Percentiles rank a stretch among this genome's conserved stretches.
phyloP scores from a whole-genome alignment of 305 asterid genomes.

The Fraxinus sp. region DNA sequence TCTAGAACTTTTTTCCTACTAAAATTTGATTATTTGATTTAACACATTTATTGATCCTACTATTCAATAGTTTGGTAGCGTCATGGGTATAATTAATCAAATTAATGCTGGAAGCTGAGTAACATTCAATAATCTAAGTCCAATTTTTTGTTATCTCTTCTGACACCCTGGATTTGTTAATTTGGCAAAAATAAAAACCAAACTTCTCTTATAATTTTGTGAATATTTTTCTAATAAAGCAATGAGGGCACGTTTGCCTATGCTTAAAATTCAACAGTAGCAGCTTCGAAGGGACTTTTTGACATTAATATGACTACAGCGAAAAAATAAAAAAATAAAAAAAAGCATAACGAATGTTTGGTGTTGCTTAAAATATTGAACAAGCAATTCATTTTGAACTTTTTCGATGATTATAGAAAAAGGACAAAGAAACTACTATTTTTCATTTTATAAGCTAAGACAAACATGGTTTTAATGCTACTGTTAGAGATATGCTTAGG shows the following conservation, averaged over 20 bases:
- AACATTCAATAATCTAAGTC: background rate
- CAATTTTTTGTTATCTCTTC: background rate
- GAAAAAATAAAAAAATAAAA: too few relatives aligned
- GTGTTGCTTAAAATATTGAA: background rate
- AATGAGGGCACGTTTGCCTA: background rate
- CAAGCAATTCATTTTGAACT: background rate
- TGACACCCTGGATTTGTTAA: background rate
- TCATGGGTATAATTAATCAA: background rate
- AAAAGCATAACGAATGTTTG: too few relatives aligned
- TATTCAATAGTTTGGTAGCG: background rate
- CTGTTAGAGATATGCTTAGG: background rate
- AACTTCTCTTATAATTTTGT: background rate
- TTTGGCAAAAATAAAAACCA: background rate
- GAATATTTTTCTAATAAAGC: background rate
- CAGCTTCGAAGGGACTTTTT: too few relatives aligned
- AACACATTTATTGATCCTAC: background rate
- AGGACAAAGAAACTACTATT: too few relatives aligned
- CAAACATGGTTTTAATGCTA: background rate
- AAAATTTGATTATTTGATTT: background rate
- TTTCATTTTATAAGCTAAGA: background rate
- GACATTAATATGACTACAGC: too few relatives aligned
- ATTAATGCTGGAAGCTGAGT: background rate
- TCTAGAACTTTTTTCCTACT: background rate
- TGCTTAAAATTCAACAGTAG: background rate
- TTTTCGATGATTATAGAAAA: background rate